A percentile compares a stretch with the other conserved stretches of the same genome.
Conservation (phyloP, 2,329 filamentous ascomycete species). For the Dactylonectria estremocensis region DNA sequence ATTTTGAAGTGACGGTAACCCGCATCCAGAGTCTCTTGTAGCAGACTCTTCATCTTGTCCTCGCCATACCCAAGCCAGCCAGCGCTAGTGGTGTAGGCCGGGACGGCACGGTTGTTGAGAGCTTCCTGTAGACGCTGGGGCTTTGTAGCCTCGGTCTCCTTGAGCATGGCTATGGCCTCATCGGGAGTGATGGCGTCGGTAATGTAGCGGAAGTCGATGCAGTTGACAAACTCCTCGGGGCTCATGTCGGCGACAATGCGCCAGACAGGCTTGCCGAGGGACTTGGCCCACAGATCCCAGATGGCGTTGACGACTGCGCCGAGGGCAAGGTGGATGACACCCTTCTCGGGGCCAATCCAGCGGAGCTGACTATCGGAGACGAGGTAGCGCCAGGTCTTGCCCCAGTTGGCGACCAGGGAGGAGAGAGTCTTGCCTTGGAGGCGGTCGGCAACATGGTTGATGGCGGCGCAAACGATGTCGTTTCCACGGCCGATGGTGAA, state of each 20-base stretch:
- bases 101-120: constrained; percentile 81
- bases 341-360: constrained; percentile 96
- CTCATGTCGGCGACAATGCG: constrained; percentile 91
- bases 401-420: constrained; percentile 85
- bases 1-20: constrained; percentile 93
- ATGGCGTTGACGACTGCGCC: constrained; percentile 91
- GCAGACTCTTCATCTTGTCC: constrained; percentile 84
- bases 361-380: constrained; percentile 91
- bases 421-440: constrained; percentile 83
- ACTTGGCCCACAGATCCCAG: constrained; percentile 97
- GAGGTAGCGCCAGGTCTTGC: constrained; percentile 91
- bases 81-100: constrained; percentile 91
- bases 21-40: constrained; percentile 80
- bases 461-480: constrained; percentile 91
- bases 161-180: constrained; percentile 82
- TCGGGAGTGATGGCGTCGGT: constrained; percentile 92
- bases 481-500: constrained; percentile 93
- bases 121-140: constrained; percentile 81
- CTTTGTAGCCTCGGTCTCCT: constrained; percentile 77
- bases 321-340: constrained; percentile 92
- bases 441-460: constrained; percentile 82
- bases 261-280: constrained; percentile 90
- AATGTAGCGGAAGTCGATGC: constrained; percentile 96
- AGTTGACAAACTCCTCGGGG: constrained; percentile 87
- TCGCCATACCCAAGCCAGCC: constrained; percentile 94